Evolutionary conservation across 2,329 filamentous ascomycete species (phyloP).

Genomic region (Fusarium euwallaceae): DNA sequence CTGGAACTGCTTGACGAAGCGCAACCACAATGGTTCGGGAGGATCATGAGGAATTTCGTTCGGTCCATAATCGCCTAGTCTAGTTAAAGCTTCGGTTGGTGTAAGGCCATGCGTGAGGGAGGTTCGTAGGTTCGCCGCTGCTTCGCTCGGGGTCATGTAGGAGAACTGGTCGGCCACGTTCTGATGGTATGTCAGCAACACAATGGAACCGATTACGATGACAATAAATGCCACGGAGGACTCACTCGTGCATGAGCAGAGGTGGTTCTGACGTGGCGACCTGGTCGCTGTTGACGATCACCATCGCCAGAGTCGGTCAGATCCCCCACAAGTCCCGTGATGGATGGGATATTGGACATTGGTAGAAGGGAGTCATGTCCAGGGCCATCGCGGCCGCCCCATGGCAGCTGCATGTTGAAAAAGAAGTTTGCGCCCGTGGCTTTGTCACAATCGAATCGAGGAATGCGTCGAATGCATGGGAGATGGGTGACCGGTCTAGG

Average conservation of each 20-base stretch:
- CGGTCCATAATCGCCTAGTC: constrained; percentile 84
- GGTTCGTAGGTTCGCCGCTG: constrained; percentile 81
- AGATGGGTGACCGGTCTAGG: constrained; percentile 22
- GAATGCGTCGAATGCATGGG: constrained; percentile 40
- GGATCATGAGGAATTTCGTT: constrained; percentile 97
- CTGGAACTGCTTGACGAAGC: constrained; percentile 96
- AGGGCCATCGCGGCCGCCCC: constrained; percentile 51
- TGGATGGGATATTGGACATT: constrained; percentile 51
- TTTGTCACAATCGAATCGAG: constrained; percentile 33
- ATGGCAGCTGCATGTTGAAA: constrained; percentile 55
- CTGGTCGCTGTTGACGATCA: constrained; percentile 46
- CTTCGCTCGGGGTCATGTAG: constrained; percentile 81
- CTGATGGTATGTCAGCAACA: constrained; percentile 50
- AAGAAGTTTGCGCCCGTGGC: constrained; percentile 31
- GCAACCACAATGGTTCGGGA: constrained; percentile 93
- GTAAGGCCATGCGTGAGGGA: constrained; percentile 87
- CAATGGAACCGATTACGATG: not conserved
- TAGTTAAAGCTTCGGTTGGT: constrained; percentile 82
- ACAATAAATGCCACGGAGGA: not conserved
- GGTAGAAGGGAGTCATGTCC: constrained; percentile 52
- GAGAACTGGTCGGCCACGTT: constrained; percentile 71
- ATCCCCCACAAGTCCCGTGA: constrained; percentile 48
- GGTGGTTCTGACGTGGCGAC: constrained; percentile 61
- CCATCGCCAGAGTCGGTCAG: constrained; percentile 40
- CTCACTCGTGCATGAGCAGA: constrained; percentile 69